Evolutionary conservation across 192 early-diverging fungal species (phyloP).

Genomic region (Jimgerdemannia flammicorona): DNA sequence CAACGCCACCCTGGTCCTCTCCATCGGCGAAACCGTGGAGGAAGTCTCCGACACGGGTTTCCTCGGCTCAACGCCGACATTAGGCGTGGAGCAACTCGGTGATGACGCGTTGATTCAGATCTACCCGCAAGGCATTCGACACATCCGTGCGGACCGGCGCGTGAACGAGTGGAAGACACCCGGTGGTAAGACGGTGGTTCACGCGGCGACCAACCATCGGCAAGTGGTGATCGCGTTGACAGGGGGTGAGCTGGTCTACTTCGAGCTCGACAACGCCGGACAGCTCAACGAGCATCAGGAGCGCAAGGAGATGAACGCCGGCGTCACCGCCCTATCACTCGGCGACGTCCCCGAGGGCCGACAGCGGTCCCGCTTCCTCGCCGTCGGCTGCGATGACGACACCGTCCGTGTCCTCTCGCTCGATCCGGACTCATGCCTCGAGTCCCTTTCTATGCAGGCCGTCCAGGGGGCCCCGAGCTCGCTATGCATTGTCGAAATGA

Average conservation of each 20-base stretch:
- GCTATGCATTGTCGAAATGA: constrained; percentile 77
- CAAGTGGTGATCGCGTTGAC: constrained; percentile 83
- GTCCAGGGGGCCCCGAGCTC: constrained; percentile 33
- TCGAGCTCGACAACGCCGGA: constrained; percentile 81
- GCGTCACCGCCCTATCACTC: constrained; percentile 74
- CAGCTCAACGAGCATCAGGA: constrained; percentile 89
- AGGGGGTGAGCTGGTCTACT: constrained; percentile 84
- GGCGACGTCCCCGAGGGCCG: constrained; percentile 77
- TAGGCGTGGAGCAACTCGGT: constrained; percentile 79
- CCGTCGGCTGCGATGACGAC: constrained; percentile 88
- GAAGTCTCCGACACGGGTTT: constrained; percentile 94
- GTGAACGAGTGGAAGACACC: constrained; percentile 95
- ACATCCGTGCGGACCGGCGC: constrained; percentile 82
- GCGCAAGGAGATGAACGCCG: constrained; percentile 64
- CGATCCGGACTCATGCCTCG: constrained; percentile 73
- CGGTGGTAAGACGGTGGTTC: constrained; percentile 61
- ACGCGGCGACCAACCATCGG: constrained; percentile 78
- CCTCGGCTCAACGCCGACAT: constrained; percentile 74
- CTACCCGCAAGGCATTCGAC: constrained; percentile 87
- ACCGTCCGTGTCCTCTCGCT: constrained; percentile 88
- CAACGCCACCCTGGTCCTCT: constrained; percentile 89
- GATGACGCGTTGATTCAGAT: constrained; percentile 88
- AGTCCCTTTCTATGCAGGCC: constrained; percentile 59
- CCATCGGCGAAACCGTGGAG: constrained; percentile 89
- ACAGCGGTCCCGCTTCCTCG: constrained; percentile 70